Evolutionary conservation across 805 yeast genomes (phyloP).

Genomic region (Barnettozyma californica): DNA sequence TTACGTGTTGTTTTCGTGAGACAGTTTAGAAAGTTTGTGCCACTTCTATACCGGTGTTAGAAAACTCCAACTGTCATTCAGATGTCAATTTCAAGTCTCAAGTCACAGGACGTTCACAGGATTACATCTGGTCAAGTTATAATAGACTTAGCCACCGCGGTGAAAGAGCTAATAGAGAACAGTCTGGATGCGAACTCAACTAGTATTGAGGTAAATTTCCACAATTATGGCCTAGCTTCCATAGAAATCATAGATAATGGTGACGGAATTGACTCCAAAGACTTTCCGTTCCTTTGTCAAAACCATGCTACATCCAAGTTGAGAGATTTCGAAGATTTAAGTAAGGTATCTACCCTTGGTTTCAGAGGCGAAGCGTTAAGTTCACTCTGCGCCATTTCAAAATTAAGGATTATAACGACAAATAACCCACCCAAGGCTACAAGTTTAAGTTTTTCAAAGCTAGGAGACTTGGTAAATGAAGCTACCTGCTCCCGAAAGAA

Average conservation of each 20-base stretch:
- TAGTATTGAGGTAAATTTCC: conserved; percentile 61
- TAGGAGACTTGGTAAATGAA: conserved; percentile 46
- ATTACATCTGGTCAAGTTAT: conserved; percentile 94
- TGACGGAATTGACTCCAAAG: conserved; percentile 49
- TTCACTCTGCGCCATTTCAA: conserved; percentile 55
- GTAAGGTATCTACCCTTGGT: conserved; percentile 51
- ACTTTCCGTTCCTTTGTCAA: conserved; percentile 48
- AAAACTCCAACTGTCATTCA: too few species aligned
- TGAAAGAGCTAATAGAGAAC: conserved; percentile 85
- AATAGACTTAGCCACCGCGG: conserved; percentile 66
- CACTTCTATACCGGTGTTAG: too few species aligned
- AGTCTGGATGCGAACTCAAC: conserved; percentile 74
- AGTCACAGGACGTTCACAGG: conserved; percentile 50
- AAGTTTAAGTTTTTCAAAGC: conserved; percentile 44
- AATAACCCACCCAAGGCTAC: conserved; percentile 51
- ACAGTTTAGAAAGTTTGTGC: too few species aligned
- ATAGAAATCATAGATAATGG: conserved; percentile 71
- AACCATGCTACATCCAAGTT: conserved; percentile 70
- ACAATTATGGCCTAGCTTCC: conserved; percentile 66
- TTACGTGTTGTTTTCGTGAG: neutral
- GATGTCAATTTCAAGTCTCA: conserved; percentile 8
- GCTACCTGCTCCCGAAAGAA: conserved; percentile 44
- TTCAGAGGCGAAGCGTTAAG: conserved; percentile 81
- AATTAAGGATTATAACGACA: conserved; percentile 46
- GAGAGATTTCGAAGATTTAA: conserved; percentile 47